Conservation (phyloP, 2,329 filamentous ascomycete genomes). For the Orbilia blumenaviensis region DNA sequence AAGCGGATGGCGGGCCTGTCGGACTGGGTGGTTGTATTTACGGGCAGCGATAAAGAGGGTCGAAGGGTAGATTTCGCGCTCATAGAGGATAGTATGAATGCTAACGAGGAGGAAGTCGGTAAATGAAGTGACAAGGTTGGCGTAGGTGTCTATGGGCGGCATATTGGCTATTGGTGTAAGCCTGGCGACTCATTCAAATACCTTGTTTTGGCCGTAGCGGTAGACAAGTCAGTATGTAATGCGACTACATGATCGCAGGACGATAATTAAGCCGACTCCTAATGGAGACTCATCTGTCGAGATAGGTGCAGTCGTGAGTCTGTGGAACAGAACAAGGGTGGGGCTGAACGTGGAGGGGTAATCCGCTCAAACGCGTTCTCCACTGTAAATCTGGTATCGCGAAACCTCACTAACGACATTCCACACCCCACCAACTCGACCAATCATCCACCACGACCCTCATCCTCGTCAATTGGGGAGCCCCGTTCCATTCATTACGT, state of each 20-base stretch:
- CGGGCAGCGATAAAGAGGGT: conserved; percentile 79
- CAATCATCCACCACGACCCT: conserved; percentile 1
- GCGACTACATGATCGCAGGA: conserved; percentile 20
- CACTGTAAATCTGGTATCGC: conserved; percentile 41
- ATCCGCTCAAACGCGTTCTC: conserved; percentile 46
- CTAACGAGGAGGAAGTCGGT: conserved; percentile 81
- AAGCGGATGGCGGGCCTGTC: conserved; percentile 84
- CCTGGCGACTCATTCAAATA: not conserved
- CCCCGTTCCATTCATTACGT: not conserved
- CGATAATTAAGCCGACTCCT: not conserved
- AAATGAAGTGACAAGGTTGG: conserved; percentile 72
- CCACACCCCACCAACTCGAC: conserved; percentile 29
- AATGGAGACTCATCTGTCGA: not conserved
- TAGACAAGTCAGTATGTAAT: not conserved
- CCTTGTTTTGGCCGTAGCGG: not conserved
- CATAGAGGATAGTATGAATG: conserved; percentile 85
- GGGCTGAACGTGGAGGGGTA: conserved; percentile 37
- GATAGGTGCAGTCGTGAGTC: not conserved
- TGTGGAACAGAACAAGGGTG: conserved; percentile 1
- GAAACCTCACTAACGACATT: conserved; percentile 1
- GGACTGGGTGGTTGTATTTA: conserved; percentile 84
- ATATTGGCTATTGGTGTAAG: not conserved
- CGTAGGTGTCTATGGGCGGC: conserved; percentile 43
- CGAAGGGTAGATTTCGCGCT: conserved; percentile 79
- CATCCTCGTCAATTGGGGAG: conserved; percentile 30